Base-by-base conservation (phyloP, 148 eudicot genomes). In the Cornus controversa region DNA sequence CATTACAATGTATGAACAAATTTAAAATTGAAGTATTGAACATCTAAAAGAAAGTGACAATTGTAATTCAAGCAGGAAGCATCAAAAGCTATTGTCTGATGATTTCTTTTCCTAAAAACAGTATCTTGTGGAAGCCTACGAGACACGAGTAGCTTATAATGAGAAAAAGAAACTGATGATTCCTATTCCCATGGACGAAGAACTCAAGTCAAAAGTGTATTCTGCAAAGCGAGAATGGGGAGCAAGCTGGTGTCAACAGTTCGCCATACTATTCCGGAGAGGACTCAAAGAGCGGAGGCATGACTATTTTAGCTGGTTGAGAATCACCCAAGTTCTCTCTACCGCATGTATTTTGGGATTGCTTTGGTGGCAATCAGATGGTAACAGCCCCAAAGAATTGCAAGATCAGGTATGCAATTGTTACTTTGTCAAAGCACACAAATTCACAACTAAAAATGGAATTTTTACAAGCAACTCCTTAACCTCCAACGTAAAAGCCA, bases 291-390 rank as follows among this genome's bases (percentile, higher is more conserved):
- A 96, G 82, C 78, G 99, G 75, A 79, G 86, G 57, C 94, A 95
- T 64, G 99, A 96, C 74, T 93, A 96, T 73, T 96, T 96, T 69
- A 91, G 99, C 88, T 96, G 99, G 99, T 80, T 96, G 69, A 87
- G 99, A 83, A 80, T 96, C 28, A 93, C 93, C 23, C 99, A 96
- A 84, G 94, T 96, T 68, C 78, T 96, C 40, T 84, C 88, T 18
- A 96, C 97, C 18, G 99, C 99, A 24, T 79, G 90, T 69, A 86
- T 96, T 77, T 79, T 96, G 72, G 99, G 99, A 29, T 67, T 93
- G 77, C 93, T 96, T 24, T 96, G 99, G 99, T 96, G 99, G 99
- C 96, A 89, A 78, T 93, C 98, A 22, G 86, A 86, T 81, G 81
- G 81, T 58, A 80, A 80, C 64, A 89, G 83, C 28, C 84, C 88